These are phyloP conservation scores for Ceratocystis lukuohia DNA, from an alignment of 2,329 filamentous ascomycete species.

Conservation along the genomic window DNA sequence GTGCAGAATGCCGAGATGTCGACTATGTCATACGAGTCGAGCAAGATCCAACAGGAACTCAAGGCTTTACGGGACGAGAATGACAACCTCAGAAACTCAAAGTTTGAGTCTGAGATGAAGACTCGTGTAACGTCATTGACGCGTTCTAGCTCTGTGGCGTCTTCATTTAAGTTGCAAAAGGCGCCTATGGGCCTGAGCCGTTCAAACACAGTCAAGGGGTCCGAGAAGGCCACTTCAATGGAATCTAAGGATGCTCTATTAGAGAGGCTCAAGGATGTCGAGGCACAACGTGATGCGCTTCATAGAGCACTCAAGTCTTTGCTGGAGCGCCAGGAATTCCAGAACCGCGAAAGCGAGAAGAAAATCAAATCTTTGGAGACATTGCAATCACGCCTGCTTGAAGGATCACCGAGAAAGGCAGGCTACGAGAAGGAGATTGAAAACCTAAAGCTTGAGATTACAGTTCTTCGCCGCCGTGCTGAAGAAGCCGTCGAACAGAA, in stretches of 20 bases:
- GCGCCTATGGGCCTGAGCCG: conserved; percentile 34
- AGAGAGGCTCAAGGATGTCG: conserved; percentile 80
- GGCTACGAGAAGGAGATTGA: conserved; percentile 77
- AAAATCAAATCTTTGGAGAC: conserved; percentile 61
- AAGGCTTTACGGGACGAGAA: conserved; percentile 57
- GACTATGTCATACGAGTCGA: conserved; percentile 63
- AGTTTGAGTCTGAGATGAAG: conserved; percentile 20
- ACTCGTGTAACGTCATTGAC: conserved; percentile 19
- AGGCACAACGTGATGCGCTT: conserved; percentile 83
- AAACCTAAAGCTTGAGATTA: conserved; percentile 70
- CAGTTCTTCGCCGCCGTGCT: conserved; percentile 67
- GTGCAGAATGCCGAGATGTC: conserved; percentile 58
- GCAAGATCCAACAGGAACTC: conserved; percentile 77
- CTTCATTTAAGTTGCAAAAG: conserved; percentile 26
- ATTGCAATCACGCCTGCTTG: conserved; percentile 62
- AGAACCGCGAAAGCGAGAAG: conserved; percentile 73
- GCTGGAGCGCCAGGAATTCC: conserved; percentile 70
- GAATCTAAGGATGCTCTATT: conserved; percentile 56
- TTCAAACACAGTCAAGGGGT: conserved; percentile 44
- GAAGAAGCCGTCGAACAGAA: conserved; percentile 93
- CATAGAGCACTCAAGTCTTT: conserved; percentile 77
- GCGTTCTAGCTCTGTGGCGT: conserved; percentile 25
- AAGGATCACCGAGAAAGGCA: conserved; percentile 54
- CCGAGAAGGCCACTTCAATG: conserved; percentile 21
- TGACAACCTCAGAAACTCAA: conserved; percentile 39